Base-by-base conservation (phyloP, 2,329 filamentous ascomycete genomes). In the Penicillium brasilianum region DNA sequence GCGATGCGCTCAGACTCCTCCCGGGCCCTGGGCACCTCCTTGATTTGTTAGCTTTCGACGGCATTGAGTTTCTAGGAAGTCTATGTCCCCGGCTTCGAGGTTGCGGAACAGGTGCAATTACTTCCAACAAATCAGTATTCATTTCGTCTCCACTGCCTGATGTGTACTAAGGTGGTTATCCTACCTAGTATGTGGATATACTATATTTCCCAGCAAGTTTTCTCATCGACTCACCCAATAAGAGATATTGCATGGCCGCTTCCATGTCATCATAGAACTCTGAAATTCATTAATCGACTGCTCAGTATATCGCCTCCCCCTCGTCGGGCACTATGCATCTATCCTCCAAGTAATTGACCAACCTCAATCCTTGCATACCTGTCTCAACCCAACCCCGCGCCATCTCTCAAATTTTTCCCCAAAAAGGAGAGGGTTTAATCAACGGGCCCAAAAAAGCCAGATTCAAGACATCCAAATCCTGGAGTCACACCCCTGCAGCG, bases 401-500 rank as follows among this genome's bases (percentile, higher is more conserved):
- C 11, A 32, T 32, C n/a, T 50, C 46, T 49, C 48, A 34, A 14
- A 22, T 14, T 28, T 7, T 22, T 14, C 43, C 5, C 39, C 11
- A 34, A 50, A 20, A 10, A 28, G n/a, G 20, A 28, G 18, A 16
- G 30, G 30, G 28, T 48, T 22, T n/a, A 28, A 20, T 10, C 4
- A 22, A 10, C 28, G 32, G n/a, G 37, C 25, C 25, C 44, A 58
- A 44, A 43, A 39, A 43, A 56, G 25, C 11, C 49, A 30, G 52
- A 56, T 58, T 18, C 48, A 57, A 58, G 60, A 63, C 60, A 63
- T 58, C 43, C 28, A 48, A 46, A 61, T 57, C 44, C 25, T 48
- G 44, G 11, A 30, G n/a, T 16, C 28, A 48, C 22, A 60, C 61
- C 64, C 64, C 64, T 66, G 61, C 64, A 66, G 64, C 13, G 64